Conservation (phyloP, 306 rosid genomes). For the Quercus aquifolioides region DNA sequence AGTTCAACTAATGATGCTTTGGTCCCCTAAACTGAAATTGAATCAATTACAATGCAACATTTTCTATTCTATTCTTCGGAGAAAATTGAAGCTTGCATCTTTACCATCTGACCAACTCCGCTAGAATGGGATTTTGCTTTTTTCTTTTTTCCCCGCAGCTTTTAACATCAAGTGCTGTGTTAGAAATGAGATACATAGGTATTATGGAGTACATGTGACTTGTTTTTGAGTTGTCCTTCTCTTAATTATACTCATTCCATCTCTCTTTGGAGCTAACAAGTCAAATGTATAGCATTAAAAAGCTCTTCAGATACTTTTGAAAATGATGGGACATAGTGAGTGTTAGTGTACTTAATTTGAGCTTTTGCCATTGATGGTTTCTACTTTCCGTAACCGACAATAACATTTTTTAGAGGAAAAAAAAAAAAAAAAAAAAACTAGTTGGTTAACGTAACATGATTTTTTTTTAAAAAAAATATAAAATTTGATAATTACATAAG, state of each 20-base stretch:
- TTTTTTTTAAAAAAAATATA: too few relatives aligned
- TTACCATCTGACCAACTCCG: not conserved
- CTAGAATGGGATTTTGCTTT: not conserved
- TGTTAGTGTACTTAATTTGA: too few relatives aligned
- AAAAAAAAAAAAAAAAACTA: too few relatives aligned
- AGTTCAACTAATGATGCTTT: not conserved
- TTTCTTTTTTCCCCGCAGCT: not conserved
- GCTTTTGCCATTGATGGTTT: too few relatives aligned
- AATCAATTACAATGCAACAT: not conserved
- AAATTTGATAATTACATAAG: too few relatives aligned
- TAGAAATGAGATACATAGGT: not conserved
- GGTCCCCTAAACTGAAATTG: constrained; percentile 1
- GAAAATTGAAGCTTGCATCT: not conserved
- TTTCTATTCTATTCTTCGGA: not conserved
- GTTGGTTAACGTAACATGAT: too few relatives aligned
- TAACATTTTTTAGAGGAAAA: too few relatives aligned
- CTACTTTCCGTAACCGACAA: too few relatives aligned
- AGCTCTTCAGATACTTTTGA: not conserved
- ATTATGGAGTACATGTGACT: not conserved
- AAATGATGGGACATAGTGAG: not conserved
- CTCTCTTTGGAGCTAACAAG: not conserved
- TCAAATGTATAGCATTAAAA: not conserved
- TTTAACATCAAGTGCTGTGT: not conserved
- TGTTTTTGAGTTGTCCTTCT: not conserved
- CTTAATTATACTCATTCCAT: not conserved